Evolutionary conservation across 2,329 filamentous ascomycete genomes (phyloP), one percentile per base, ranked within the genome.

Genomic region (Colletotrichum orbiculare): DNA sequence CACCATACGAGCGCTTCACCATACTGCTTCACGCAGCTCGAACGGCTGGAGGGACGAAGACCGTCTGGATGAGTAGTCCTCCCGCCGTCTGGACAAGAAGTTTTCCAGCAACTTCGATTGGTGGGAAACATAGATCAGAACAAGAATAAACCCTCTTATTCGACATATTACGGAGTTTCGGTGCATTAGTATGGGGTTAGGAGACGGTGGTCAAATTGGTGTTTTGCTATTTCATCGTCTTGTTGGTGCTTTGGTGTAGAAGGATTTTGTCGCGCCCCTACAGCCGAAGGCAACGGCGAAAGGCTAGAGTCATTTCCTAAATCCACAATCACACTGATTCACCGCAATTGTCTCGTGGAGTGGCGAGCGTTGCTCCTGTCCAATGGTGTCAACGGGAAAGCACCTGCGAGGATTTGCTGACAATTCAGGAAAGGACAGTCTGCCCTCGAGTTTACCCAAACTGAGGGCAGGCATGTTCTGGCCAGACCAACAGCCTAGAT

Each of bases 1-100:
- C 12, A 68, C 73, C 34, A 60, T 75, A 15, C 68, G 68, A 45
- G 63, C 68, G 47, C 47, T 66, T 43, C 66, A 66, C 34, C 62
- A 43, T 11, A 54, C 56, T 39, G 50, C 66, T 25, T 41, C 64
- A 8, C 48, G 64, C 34, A 43, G 54, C 17, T 66, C 60, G 13
- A 66, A 66, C 35, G 64, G 64, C 11, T 61, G 42, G 50, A 64
- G 60, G 54, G 48, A 49, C 13, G 64, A 64, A 33, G 63, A 57
- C 33, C 52, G 63, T 34, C 37, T 39, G 35, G 59, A 50, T 17
- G 34, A 43, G 11, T 52, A 52, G 45, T 9, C 17, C 17, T 35
- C 25, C 25, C 25, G 4, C 33, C 47, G 63, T 34, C 37, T 39
- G 35, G 59, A 50, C 34, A 17, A 43, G n/a, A 41, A 52, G 45